Base-by-base conservation (phyloP, 805 yeast species). In the Candida namnaoensis region DNA sequence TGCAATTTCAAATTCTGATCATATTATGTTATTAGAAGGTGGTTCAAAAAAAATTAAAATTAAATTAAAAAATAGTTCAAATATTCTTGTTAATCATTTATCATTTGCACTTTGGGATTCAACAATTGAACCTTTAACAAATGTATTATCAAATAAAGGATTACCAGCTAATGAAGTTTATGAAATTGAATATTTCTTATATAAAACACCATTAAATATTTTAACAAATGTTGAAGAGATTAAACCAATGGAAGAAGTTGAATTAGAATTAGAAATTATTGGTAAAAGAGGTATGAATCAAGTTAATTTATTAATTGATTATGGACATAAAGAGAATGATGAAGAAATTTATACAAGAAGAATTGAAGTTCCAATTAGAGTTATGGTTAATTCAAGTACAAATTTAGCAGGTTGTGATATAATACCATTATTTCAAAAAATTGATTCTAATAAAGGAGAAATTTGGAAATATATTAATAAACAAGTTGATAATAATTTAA, bases 391-490 rank as follows among this genome's bases (percentile, higher is more conserved):
- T 46, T 78, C 90, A 3, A 76, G 88, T 38, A 71, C 85, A 35
- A 95, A 85, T 48, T 58, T 87, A 4, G 80, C 82, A 2, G 80
- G 86, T 4, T 82, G 82, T 56, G 95, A 88, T 52, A 64, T 91
- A 5, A 60, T 87, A 13, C 88, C 88, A 2, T 52, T 82, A 15
- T 60, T 53, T 34, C 62, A 63, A 37, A 34, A 57, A 46, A 47
- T 64, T 45, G 45, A 54, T 4, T 40, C 52, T 2, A 42, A 45
- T 10, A 46, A 44, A 28, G 41, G 44, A 7, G 43, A 44, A 12
- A 48, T 63, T 33, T 61, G 66, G 61, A 42, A 54, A 3, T 57
- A 51, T 39, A 44, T 62, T n/a, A 49, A 54, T 34, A 30, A 34
- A 1, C n/a, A n/a, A n/a, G n/a, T n/a, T n/a, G 38, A 38, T 13